Evolutionary conservation across 202 grass and related monocot species (phyloP).

Genomic region (Dendrocalamus latiflorus): DNA sequence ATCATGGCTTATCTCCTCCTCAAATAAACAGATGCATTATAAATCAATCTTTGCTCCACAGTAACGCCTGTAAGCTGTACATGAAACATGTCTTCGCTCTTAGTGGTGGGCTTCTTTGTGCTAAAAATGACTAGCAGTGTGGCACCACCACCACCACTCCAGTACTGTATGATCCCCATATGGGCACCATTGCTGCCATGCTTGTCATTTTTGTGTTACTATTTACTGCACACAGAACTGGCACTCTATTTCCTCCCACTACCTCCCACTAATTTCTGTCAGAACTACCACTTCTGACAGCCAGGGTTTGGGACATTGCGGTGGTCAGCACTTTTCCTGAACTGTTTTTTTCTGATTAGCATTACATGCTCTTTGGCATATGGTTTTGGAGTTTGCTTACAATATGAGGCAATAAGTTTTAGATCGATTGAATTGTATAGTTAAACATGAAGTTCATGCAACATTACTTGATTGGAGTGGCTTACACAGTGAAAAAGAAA

Average conservation of each 20-base stretch:
- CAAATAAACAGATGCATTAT: neutral
- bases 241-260: neutral
- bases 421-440: neutral
- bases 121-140: constrained; percentile 15
- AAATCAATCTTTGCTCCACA: neutral
- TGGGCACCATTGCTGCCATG: constrained; percentile 6
- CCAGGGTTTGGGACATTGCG: neutral
- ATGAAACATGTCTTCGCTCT: neutral
- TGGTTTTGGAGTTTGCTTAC: neutral
- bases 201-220: constrained; percentile 6
- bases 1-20: constrained; percentile 19
- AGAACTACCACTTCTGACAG: constrained; percentile 8
- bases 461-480: neutral
- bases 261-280: neutral
- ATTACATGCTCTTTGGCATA: neutral
- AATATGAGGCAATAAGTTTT: neutral
- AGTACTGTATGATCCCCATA: neutral
- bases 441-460: neutral
- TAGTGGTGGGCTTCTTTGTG: neutral
- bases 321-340: neutral
- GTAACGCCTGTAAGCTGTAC: neutral
- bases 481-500: neutral
- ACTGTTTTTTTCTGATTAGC: constrained; percentile 7
- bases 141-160: constrained; percentile 4
- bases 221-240: constrained; percentile 14